A percentile compares a stretch with the other conserved stretches of the same genome.
Evolutionary conservation across 2,329 filamentous ascomycete genomes (phyloP).

Genomic region (Ascocoryne sarcoides): DNA sequence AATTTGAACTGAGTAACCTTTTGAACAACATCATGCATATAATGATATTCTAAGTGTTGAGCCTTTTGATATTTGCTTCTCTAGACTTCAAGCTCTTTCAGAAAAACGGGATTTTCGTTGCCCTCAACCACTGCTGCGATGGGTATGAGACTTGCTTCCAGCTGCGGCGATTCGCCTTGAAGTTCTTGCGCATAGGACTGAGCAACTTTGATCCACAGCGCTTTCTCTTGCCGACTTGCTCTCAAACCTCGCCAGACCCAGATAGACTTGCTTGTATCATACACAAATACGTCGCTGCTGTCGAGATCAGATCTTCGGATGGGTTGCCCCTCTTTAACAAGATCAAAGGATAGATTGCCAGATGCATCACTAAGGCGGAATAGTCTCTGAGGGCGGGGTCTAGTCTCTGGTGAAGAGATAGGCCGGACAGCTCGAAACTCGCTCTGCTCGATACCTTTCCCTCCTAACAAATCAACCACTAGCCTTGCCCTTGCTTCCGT

Average conservation of each 20-base stretch:
- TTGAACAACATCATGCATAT: no score
- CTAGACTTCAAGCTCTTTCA: conserved; percentile 9
- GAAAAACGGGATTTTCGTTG: conserved; percentile 44
- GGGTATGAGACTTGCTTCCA: conserved; percentile 30
- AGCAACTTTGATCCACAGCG: conserved; percentile 51
- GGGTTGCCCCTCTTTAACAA: conserved; percentile 45
- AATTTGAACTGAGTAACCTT: no score
- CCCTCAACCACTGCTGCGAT: conserved; percentile 51
- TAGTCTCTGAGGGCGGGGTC: conserved; percentile 32
- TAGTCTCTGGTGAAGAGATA: conserved; percentile 24
- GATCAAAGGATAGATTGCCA: conserved; percentile 46
- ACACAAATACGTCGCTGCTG: conserved; percentile 52
- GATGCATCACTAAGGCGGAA: conserved; percentile 56
- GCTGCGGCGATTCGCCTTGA: conserved; percentile 5
- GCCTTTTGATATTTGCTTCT: no score
- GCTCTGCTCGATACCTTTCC: conserved; percentile 33
- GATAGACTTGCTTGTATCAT: conserved; percentile 48
- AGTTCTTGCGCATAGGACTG: conserved; percentile 42
- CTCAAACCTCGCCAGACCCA: conserved; percentile 59
- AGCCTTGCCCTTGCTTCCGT: conserved; percentile 45
- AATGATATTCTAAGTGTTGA: no score
- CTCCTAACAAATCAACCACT: conserved; percentile 48
- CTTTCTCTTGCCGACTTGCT: conserved; percentile 50
- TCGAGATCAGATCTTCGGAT: conserved; percentile 43
- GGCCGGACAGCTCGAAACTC: conserved; percentile 37